These are phyloP conservation scores for Flaveria ramosissima DNA, from an alignment of 129 eudicot genomes.

Conservation along the genomic window DNA sequence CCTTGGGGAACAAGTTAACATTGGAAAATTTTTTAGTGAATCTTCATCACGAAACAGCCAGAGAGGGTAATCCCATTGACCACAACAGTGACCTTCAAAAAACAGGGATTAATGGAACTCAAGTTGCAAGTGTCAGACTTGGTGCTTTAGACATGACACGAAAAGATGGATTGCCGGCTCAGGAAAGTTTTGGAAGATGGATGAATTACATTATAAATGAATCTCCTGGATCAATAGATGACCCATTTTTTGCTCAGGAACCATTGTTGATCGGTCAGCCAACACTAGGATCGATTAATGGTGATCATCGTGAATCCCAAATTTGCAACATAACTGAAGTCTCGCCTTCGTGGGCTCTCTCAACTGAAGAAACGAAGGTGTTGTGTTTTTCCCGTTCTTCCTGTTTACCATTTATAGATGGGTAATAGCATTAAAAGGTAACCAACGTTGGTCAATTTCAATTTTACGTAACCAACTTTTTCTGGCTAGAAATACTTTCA, in stretches of 20 bases:
- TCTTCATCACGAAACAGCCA: conserved; percentile 28
- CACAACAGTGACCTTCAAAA: conserved; percentile 32
- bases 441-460: background rate
- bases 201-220: conserved; percentile 64
- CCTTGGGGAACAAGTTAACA: conserved; percentile 28
- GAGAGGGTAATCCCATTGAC: conserved; percentile 31
- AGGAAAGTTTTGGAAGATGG: conserved; percentile 86
- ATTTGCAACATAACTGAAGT: conserved; percentile 70
- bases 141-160: conserved; percentile 36
- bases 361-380: conserved; percentile 90
- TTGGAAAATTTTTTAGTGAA: conserved; percentile 31
- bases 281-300: conserved; percentile 29
- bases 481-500: background rate
- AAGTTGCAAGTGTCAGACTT: conserved; percentile 29
- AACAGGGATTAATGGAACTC: conserved; percentile 31
- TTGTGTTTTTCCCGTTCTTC: background rate
- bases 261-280: conserved; percentile 45
- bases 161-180: conserved; percentile 54
- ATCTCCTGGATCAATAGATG: conserved; percentile 59
- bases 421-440: conserved; percentile 12
- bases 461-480: background rate
- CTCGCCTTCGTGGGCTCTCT: conserved; percentile 82
- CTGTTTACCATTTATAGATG: background rate
- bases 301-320: conserved; percentile 34
- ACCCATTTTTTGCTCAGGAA: conserved; percentile 41